These are phyloP conservation scores for Cicer bijugum DNA, from an alignment of 306 rosid species.

Conservation along the genomic window DNA sequence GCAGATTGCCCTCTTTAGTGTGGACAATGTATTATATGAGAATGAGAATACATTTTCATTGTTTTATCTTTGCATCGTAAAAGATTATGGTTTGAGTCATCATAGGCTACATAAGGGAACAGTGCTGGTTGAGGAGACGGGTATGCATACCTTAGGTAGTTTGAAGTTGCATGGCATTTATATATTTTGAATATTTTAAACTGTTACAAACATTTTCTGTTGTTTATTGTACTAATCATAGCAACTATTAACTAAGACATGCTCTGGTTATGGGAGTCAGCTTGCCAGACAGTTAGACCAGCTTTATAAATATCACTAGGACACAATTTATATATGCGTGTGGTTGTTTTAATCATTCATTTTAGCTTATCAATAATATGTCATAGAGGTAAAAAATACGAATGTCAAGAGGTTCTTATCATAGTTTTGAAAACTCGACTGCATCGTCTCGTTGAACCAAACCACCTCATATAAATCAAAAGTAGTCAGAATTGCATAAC, in stretches of 20 bases:
- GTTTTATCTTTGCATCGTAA: not conserved
- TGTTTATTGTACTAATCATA: not conserved
- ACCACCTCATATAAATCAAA: not conserved
- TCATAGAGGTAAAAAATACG: conserved; percentile 1
- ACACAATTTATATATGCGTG: not conserved
- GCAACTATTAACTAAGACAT: not conserved
- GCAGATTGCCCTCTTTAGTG: conserved; percentile 6
- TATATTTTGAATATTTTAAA: conserved; percentile 25
- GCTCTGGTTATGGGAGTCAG: conserved; percentile 13
- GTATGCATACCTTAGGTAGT: conserved; percentile 18
- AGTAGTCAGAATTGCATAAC: not conserved
- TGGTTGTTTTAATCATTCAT: not conserved
- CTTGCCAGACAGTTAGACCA: not conserved
- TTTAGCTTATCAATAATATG: conserved; percentile 29
- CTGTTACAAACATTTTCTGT: not conserved
- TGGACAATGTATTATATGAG: not conserved
- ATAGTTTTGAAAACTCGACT: not conserved
- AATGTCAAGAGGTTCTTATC: conserved; percentile 1
- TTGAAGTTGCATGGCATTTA: not conserved
- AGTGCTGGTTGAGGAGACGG: not conserved
- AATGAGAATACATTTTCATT: conserved; percentile 1
- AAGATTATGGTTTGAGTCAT: conserved; percentile 4
- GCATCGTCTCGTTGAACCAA: not conserved
- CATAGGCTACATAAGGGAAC: not conserved
- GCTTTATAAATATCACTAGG: conserved; percentile 1